Evolutionary conservation across 2,329 filamentous ascomycete species (phyloP), one percentile per base, ranked within the genome.

Genomic region (Pseudogymnoascus sp.): DNA sequence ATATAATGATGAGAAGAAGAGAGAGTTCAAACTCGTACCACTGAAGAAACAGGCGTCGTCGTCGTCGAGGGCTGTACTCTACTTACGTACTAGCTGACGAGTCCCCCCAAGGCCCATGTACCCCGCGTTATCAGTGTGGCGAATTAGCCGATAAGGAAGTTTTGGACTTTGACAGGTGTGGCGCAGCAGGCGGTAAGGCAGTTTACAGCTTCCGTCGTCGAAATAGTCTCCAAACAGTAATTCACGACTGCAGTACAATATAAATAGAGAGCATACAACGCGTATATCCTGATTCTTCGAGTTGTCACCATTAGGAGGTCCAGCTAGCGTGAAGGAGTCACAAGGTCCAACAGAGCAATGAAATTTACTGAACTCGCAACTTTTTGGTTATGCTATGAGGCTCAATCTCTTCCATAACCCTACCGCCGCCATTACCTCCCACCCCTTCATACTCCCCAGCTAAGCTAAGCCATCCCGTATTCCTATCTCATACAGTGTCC

Each of bases 1-100:
- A 56, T 56, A 12, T 31, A 18, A 12, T 18, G 10, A 18, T 16
- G 25, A 3, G 8, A 12, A 31, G 8, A 31, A 53, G 8, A 14
- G 14, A 56, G 28, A 7, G n/a, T 56, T 18, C 10, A 18, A 33
- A 56, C 25, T 56, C 50, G 50, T 18, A 56, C 50, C 50, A 56
- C 50, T 18, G 4, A 33, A 33, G 14, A 18, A 8, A 56, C n/a
- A 12, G n/a, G 6, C 50, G 50, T 12, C n/a, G 50, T 56, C 28
- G 50, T 33, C 47, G 14, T 53, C 25, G 47, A 56, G n/a, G 28
- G 47, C 25, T 31, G 47, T 33, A 18, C 50, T 56, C 8, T 56
- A 56, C 50, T 56, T 56, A 56, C 50, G 28, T 56, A 56, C 50
- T 56, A 56, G 50, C 28, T 56, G 50, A 56, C 50, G 50, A 56